A percentile compares a stretch with the other conserved stretches of the same genome.
Conservation (phyloP, 2,329 filamentous ascomycete species). For the Xylaria sp. region DNA sequence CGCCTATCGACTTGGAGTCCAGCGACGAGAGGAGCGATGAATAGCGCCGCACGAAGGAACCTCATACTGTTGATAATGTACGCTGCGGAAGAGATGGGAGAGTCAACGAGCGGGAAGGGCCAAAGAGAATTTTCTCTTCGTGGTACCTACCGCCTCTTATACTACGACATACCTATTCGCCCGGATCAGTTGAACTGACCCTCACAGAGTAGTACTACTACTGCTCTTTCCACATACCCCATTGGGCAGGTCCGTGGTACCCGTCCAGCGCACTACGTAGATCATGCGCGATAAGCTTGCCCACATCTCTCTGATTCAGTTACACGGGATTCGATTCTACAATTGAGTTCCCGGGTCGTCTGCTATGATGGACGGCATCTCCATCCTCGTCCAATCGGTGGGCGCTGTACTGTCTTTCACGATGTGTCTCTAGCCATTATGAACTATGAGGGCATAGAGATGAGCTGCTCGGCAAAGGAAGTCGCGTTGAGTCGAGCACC, state of each 20-base stretch:
- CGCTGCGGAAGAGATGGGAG: not conserved
- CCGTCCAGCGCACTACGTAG: constrained; percentile 19
- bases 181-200: constrained; percentile 21
- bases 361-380: not conserved
- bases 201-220: constrained; percentile 31
- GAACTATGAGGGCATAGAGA: not conserved
- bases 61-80: constrained; percentile 27
- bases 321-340: not conserved
- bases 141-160: constrained; percentile 19
- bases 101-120: constrained; percentile 2
- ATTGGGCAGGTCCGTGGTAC: constrained; percentile 35
- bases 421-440: not conserved
- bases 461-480: not conserved
- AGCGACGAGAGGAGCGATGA: constrained; percentile 30
- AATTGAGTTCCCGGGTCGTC: not conserved
- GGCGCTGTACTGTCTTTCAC: not conserved
- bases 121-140: constrained; percentile 1
- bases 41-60: constrained; percentile 30
- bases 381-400: not conserved
- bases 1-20: constrained; percentile 40
- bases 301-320: constrained; percentile 1
- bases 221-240: constrained; percentile 31
- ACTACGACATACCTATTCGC: not conserved
- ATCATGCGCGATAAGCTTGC: constrained; percentile 33
- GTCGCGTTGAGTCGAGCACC: constrained; percentile 2